A percentile compares a stretch with the other conserved stretches of the same genome.
These are phyloP conservation scores for Fusarium fracticaudum DNA, from an alignment of 2,329 filamentous ascomycete genomes.

Conservation along the genomic window DNA sequence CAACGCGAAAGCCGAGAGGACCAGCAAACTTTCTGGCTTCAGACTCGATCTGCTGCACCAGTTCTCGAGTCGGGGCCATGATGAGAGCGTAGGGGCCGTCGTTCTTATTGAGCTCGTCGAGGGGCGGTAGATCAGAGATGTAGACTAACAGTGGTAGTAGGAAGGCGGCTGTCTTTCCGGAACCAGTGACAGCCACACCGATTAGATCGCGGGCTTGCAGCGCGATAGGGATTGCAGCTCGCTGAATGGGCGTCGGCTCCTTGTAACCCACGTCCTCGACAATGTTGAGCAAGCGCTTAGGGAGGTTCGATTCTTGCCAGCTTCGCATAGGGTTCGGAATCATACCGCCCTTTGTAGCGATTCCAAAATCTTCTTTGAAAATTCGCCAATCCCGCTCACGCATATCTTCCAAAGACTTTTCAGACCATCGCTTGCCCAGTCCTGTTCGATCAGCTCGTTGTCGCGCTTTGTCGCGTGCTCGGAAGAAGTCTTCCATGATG, in stretches of 20 bases:
- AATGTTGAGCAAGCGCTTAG: slow-evolving; percentile 80
- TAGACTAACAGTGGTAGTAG: slow-evolving; percentile 92
- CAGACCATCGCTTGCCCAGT: slow-evolving; percentile 93
- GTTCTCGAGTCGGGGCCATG: slow-evolving; percentile 92
- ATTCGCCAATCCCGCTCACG: slow-evolving; percentile 98
- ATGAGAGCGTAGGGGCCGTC: slow-evolving; percentile 98
- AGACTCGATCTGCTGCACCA: slow-evolving; percentile 96
- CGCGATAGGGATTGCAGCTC: slow-evolving; percentile 95
- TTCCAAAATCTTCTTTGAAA: slow-evolving; percentile 99
- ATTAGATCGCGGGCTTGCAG: slow-evolving; percentile 95
- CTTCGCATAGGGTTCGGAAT: slow-evolving; percentile 97
- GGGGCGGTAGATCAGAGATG: slow-evolving; percentile 86
- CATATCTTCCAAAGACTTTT: slow-evolving; percentile 94
- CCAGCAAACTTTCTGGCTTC: slow-evolving; percentile 93
- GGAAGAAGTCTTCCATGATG: slow-evolving; percentile 83
- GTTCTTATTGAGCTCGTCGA: slow-evolving; percentile 87
- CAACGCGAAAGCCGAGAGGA: slow-evolving; percentile 91
- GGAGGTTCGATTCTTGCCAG: slow-evolving; percentile 87
- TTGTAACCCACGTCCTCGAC: slow-evolving; percentile 87
- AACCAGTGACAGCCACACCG: slow-evolving; percentile 96
- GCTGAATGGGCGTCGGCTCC: slow-evolving; percentile 90
- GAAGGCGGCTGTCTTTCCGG: slow-evolving; percentile 97
- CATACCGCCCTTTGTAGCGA: slow-evolving; percentile 88
- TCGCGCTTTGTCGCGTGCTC: slow-evolving; percentile 68
- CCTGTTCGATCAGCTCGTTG: slow-evolving; percentile 78